phyloP scores from a whole-genome alignment of 2,329 filamentous ascomycete genomes.

The Colletotrichum sp. region DNA sequence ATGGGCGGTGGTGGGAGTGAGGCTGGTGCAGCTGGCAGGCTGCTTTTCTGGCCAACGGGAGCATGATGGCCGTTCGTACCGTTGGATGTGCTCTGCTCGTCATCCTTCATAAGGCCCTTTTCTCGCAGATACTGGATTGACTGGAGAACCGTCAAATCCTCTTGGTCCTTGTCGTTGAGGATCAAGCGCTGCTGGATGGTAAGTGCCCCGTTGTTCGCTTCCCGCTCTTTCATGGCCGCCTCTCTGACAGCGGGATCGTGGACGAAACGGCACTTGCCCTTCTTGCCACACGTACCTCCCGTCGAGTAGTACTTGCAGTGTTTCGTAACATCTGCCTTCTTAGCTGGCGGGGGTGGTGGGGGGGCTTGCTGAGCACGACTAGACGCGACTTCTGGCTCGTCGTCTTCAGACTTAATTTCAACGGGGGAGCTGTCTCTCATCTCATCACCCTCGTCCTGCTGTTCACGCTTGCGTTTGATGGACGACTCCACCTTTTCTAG shows the following conservation, averaged over 20 bases:
- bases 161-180: constrained; percentile 71
- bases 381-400: constrained; percentile 63
- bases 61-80: constrained; percentile 21
- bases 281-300: constrained; percentile 72
- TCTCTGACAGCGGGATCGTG: constrained; percentile 69
- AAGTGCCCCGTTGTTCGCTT: constrained; percentile 68
- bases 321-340: constrained; percentile 65
- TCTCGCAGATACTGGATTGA: constrained; percentile 70
- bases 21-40: constrained; percentile 42
- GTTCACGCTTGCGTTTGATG: constrained; percentile 71
- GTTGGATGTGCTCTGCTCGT: constrained; percentile 23
- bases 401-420: constrained; percentile 60
- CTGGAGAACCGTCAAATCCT: constrained; percentile 69
- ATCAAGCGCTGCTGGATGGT: constrained; percentile 70
- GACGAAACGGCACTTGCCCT: constrained; percentile 77
- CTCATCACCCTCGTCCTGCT: constrained; percentile 70
- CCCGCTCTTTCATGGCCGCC: constrained; percentile 66
- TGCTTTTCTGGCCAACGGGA: constrained; percentile 8
- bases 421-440: constrained; percentile 57
- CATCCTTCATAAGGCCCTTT: constrained; percentile 55
- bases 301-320: constrained; percentile 77
- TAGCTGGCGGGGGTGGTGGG: constrained; percentile 49
- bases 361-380: constrained; percentile 44
- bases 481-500: constrained; percentile 74
- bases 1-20: constrained; percentile 38